Percentiles rank a stretch among this genome's conserved stretches.
These are phyloP conservation scores for Polygonum aviculare DNA, from an alignment of 148 eudicot genomes.

Conservation along the genomic window DNA sequence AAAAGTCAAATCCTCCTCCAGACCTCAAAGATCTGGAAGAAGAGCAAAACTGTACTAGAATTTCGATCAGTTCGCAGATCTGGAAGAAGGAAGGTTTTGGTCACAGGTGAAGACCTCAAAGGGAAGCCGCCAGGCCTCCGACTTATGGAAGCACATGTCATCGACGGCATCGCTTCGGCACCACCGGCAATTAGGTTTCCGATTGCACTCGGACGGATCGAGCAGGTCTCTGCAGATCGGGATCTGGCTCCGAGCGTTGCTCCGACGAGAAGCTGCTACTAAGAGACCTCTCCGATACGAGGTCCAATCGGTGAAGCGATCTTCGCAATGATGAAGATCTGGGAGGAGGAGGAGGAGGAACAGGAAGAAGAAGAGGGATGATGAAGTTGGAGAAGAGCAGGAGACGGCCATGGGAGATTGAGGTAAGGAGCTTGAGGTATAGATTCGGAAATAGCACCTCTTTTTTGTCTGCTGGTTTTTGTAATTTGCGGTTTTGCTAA, in stretches of 20 bases:
- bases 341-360: background rate
- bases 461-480: background rate
- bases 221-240: conserved; percentile 31
- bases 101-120: conserved; percentile 60
- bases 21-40: background rate
- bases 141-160: conserved; percentile 47
- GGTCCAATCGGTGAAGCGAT: background rate
- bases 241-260: conserved; percentile 20
- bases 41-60: background rate
- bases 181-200: conserved; percentile 46
- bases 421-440: background rate
- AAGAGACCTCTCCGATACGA: background rate
- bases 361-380: background rate
- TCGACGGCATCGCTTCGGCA: conserved; percentile 55
- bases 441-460: conserved; percentile 1
- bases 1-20: background rate
- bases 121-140: conserved; percentile 65
- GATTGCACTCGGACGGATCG: conserved; percentile 29
- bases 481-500: background rate
- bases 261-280: conserved; percentile 1
- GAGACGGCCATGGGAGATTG: conserved; percentile 2
- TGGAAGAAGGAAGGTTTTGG: conserved; percentile 8
- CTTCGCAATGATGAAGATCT: conserved; percentile 4
- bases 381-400: background rate
- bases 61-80: conserved; percentile 6